These are phyloP conservation scores for Steccherinum ochraceum DNA, from an alignment of 768 basidiomycete genomes.

Conservation along the genomic window DNA sequence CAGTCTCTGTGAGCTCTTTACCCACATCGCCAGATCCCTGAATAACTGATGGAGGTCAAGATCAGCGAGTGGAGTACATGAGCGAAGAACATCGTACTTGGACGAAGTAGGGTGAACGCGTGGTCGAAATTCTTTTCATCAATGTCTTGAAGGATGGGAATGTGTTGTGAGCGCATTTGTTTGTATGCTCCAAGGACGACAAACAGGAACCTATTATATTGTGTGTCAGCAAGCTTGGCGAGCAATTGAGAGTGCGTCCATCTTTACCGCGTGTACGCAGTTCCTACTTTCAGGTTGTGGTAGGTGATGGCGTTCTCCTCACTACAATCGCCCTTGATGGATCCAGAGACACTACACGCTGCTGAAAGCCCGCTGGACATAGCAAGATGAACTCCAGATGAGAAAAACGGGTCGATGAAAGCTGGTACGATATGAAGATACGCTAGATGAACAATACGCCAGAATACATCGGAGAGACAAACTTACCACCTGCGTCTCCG, in stretches of 20 bases:
- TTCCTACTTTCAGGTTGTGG: constrained; percentile 31
- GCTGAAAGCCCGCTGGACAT: too few relatives aligned
- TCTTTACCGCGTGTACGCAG: constrained; percentile 38
- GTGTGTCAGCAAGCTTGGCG: background rate
- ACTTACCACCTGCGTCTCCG: too few relatives aligned
- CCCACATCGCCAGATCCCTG: constrained; percentile 73
- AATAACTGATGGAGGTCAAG: constrained; percentile 39
- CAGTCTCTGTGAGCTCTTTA: constrained; percentile 53
- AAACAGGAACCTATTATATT: constrained; percentile 54
- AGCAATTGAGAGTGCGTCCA: background rate
- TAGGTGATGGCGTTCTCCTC: constrained; percentile 32
- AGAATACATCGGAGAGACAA: too few relatives aligned
- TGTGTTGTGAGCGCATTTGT: constrained; percentile 51
- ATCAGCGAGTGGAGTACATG: constrained; percentile 10
- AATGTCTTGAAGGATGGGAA: constrained; percentile 49
- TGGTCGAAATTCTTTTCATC: constrained; percentile 62
- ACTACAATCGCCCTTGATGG: constrained; percentile 33
- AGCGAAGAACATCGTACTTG: constrained; percentile 30
- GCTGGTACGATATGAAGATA: too few relatives aligned
- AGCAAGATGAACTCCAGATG: too few relatives aligned
- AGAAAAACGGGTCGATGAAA: too few relatives aligned
- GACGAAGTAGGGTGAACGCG: constrained; percentile 51
- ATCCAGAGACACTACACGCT: too few relatives aligned
- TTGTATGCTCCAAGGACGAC: constrained; percentile 64
- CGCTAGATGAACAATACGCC: too few relatives aligned